phyloP scores from a whole-genome alignment of 2,329 filamentous ascomycete genomes.

The Penicillium rolfsii region DNA sequence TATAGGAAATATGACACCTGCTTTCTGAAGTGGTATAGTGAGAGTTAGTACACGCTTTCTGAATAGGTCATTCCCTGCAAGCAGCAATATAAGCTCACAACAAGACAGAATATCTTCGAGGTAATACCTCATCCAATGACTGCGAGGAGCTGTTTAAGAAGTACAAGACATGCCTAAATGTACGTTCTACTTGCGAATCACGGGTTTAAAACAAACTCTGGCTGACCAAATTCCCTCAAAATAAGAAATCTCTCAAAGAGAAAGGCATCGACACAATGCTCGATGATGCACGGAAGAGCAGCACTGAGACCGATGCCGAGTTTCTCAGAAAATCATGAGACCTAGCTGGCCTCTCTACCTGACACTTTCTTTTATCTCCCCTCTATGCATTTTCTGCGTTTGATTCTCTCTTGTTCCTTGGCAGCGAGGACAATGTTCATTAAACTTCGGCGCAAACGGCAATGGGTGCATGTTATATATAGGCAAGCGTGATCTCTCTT shows the following conservation, averaged over 20 bases:
- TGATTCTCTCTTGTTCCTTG: not conserved
- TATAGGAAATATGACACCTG: slow-evolving; percentile 89
- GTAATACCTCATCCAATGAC: slow-evolving; percentile 80
- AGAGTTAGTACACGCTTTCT: slow-evolving; percentile 65
- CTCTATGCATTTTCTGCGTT: slow-evolving; percentile 9
- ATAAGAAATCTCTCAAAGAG: slow-evolving; percentile 79
- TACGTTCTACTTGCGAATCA: slow-evolving; percentile 49
- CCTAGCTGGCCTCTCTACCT: not conserved
- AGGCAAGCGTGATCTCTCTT: slow-evolving; percentile 4
- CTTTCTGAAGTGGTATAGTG: slow-evolving; percentile 99
- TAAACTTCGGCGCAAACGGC: slow-evolving; percentile 8
- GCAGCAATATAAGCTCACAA: slow-evolving; percentile 17
- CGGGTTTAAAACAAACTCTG: not conserved
- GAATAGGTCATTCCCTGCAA: not conserved
- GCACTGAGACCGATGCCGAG: slow-evolving; percentile 80
- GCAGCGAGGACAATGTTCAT: slow-evolving; percentile 7
- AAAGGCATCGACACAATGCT: slow-evolving; percentile 91
- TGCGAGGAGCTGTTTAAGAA: slow-evolving; percentile 84
- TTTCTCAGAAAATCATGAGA: slow-evolving; percentile 55
- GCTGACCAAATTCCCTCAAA: not conserved
- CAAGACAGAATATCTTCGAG: slow-evolving; percentile 79
- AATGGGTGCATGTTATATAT: slow-evolving; percentile 6
- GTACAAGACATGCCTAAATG: slow-evolving; percentile 83
- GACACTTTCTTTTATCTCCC: slow-evolving; percentile 1
- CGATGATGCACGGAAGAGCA: slow-evolving; percentile 85